Conservation (phyloP, 805 yeast genomes). For the Candida nonsorbophila region DNA sequence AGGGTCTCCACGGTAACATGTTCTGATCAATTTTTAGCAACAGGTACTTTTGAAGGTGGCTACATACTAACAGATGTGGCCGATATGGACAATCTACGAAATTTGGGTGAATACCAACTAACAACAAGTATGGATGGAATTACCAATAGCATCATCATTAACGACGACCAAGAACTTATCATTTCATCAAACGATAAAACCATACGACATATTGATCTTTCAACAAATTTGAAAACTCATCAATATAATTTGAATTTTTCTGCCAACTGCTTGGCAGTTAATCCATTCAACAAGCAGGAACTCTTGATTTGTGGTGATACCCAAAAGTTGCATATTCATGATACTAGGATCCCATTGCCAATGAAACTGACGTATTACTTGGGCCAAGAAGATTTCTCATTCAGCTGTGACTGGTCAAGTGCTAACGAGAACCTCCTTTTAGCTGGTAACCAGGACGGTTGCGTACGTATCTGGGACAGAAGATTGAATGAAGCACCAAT, state of each 20-base stretch:
- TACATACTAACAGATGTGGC: conserved; percentile 32
- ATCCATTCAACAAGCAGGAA: conserved; percentile 33
- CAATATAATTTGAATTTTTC: conserved; percentile 37
- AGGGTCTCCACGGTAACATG: conserved; percentile 46
- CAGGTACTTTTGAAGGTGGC: conserved; percentile 55
- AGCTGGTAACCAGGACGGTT: conserved; percentile 60
- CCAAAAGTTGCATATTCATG: conserved; percentile 37
- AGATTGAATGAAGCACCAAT: conserved; percentile 24
- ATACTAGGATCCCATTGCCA: conserved; percentile 24
- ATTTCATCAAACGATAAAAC: conserved; percentile 48
- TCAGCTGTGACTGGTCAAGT: conserved; percentile 56
- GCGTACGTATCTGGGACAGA: conserved; percentile 49
- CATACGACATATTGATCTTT: conserved; percentile 37
- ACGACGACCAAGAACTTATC: conserved; percentile 26
- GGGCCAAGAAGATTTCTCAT: conserved; percentile 54
- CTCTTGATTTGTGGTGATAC: conserved; percentile 49
- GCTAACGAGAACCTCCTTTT: conserved; percentile 37
- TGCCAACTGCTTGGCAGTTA: conserved; percentile 43
- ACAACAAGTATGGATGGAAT: conserved; percentile 45
- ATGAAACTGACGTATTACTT: conserved; percentile 3
- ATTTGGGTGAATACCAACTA: conserved; percentile 30
- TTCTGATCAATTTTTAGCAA: conserved; percentile 34
- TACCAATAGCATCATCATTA: conserved; percentile 43
- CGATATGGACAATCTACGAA: conserved; percentile 13
- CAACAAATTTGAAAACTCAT: conserved; percentile 9